Percentiles rank a stretch among this genome's conserved stretches.
phyloP scores from a whole-genome alignment of 148 eudicot species.

The Pharnaceum exiguum region DNA sequence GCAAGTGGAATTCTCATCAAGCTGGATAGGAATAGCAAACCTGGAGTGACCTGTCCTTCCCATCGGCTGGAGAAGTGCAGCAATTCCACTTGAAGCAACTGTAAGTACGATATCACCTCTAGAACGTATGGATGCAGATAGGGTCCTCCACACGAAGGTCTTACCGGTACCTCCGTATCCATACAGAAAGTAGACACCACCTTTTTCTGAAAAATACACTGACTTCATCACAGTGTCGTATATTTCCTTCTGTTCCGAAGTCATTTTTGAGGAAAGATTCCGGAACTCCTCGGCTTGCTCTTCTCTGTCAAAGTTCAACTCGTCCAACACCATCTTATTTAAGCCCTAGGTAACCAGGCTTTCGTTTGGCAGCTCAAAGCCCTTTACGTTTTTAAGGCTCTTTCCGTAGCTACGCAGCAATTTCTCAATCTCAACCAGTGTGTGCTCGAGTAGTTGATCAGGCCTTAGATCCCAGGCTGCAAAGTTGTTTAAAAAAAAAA shows the following conservation, averaged over 20 bases:
- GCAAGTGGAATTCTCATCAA: constrained; percentile 11
- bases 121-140: neutral
- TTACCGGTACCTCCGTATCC: constrained; percentile 30
- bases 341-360: neutral
- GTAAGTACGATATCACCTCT: constrained; percentile 13
- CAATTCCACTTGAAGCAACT: constrained; percentile 27
- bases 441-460: neutral
- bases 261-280: neutral
- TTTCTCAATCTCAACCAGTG: constrained; percentile 1
- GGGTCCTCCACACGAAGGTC: constrained; percentile 19
- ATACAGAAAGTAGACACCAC: constrained; percentile 19
- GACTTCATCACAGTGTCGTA: constrained; percentile 2
- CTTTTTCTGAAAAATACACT: neutral
- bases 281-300: neutral
- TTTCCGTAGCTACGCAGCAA: neutral
- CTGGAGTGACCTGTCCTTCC: constrained; percentile 26
- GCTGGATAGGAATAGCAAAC: constrained; percentile 6
- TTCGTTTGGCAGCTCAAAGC: neutral
- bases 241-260: neutral
- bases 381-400: neutral
- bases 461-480: neutral
- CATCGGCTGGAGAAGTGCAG: neutral
- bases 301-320: constrained; percentile 3
- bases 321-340: constrained; percentile 7
- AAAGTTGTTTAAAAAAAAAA: neutral